Evolutionary conservation across 352 stramenopile species (phyloP), one percentile per base, ranked within the genome.

Genomic region (Phytophthora fragariaefolia): DNA sequence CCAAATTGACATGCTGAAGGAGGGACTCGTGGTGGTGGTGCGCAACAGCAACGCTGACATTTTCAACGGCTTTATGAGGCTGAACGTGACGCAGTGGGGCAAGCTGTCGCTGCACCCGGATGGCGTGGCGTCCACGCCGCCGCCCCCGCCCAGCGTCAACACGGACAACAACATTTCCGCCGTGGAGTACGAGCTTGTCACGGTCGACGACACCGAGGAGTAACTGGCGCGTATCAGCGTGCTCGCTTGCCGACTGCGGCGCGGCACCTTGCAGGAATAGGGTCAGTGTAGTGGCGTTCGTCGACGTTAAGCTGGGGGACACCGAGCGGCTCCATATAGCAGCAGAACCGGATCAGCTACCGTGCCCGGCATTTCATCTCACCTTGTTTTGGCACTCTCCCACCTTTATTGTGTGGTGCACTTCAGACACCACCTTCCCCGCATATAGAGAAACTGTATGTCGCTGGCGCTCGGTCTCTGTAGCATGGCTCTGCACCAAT

Each of bases 1-100:
- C 15, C 88, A 96, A 54, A 95, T 95, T 59, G 83, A 92, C 12
- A 46, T 83, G 58, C 57, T 93, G 22, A 69, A 86, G 52, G 73
- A 77, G 58, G 82, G 74, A 43, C 56, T 72, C 17, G 77, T 82
- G 43, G 49, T 96, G 24, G 85, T 96, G 22, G 71, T 93, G 63
- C 86, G 88, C 73, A 96, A 96, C 68, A 82, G 80, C 62, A 92
- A 83, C 58, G 86, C 82, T 42, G 88, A 92, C 40, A 89, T 96
- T 24, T 95, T 90, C 66, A 92, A 92, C 57, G 86, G 86, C 5
- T 96, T 93, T 60, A 87, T 95, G 84, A 67, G 88, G 20, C 76
- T 96, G 23, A 92, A 92, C 60, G 86, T 96, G 61, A 90, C 82
- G n/a, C 73, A 92, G 40, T 96, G 86, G 86, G 88, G 88, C 22